Evolutionary conservation across 192 early-diverging fungal species (phyloP).

Genomic region (Gonapodya sp.): DNA sequence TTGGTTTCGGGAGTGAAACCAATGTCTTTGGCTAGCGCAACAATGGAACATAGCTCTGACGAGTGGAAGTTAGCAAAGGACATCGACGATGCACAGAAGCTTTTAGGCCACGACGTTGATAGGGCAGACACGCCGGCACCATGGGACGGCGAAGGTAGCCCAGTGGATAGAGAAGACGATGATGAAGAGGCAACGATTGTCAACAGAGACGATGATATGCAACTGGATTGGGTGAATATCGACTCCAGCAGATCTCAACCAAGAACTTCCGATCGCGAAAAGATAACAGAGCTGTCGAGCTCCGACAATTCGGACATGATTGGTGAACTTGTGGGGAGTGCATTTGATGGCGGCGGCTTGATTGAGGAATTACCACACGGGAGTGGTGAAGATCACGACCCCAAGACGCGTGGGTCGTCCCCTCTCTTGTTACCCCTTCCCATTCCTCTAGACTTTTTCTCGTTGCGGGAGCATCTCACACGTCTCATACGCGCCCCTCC

Average conservation of each 20-base stretch:
- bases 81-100: neutral
- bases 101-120: neutral
- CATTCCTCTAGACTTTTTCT: neutral
- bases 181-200: no score
- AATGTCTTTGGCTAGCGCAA: neutral
- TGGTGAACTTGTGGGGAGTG: no score
- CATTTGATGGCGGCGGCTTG: no score
- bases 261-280: no score
- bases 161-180: neutral
- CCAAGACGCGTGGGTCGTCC: neutral
- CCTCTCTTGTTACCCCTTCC: neutral
- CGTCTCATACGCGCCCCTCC: neutral
- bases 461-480: neutral
- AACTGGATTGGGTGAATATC: no score
- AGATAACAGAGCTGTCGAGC: no score
- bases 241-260: no score
- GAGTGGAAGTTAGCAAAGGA: neutral
- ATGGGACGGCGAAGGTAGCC: neutral
- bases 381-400: neutral
- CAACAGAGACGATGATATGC: no score
- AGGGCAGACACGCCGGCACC: neutral
- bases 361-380: no score
- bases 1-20: neutral
- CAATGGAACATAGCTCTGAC: neutral
- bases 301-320: no score